Evolutionary conservation across 2,329 filamentous ascomycete genomes (phyloP), one percentile per base, ranked within the genome.

Genomic region (Xylariaceae sp.): DNA sequence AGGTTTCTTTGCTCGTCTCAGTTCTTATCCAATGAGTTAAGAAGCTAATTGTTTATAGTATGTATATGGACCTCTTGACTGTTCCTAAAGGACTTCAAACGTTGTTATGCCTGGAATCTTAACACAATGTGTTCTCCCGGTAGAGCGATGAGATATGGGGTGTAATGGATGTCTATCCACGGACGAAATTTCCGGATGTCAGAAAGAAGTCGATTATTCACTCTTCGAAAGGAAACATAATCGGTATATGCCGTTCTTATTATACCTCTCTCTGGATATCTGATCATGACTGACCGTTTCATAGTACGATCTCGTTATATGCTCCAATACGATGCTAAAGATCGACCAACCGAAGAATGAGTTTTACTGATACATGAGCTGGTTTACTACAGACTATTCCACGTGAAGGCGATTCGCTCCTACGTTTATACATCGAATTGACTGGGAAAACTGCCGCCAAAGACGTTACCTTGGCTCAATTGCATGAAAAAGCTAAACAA

Each of bases 391-490:
- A 86, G 54, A 75, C 85, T 43, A 83, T 87, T 31, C 83, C 83
- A 0, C 72, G 82, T 11, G 82, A 85, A 60, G 75, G 74, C 1
- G 76, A 79, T 47, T 69, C 69, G 22, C 66, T 86, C 54, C 78
- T 77, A 1, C 76, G 83, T 12, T 80, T 85, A 62, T 86, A 85
- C 62, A 81, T 85, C 48, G 76, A 86, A 61, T 63, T 86, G 1
- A 48, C 51, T 10, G 74, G 76, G 0, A 59, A 60, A 1, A 72
- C 74, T 6, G 78, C 74, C 0, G 72, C 72, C 2, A 76, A 72
- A 49, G 69, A 74, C 17, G 76, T 85, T 33, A 77, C 66, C 2
- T 66, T 83, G 0, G 71, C 72, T 19, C 71, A 79, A 38, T 66
- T 86, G 1, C 80, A 84, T 48, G 56, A 67, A 3, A 71, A 74